A percentile compares a stretch with the other conserved stretches of the same genome.
phyloP scores from a whole-genome alignment of 2,329 filamentous ascomycete genomes.

The Knufia fluminis region DNA sequence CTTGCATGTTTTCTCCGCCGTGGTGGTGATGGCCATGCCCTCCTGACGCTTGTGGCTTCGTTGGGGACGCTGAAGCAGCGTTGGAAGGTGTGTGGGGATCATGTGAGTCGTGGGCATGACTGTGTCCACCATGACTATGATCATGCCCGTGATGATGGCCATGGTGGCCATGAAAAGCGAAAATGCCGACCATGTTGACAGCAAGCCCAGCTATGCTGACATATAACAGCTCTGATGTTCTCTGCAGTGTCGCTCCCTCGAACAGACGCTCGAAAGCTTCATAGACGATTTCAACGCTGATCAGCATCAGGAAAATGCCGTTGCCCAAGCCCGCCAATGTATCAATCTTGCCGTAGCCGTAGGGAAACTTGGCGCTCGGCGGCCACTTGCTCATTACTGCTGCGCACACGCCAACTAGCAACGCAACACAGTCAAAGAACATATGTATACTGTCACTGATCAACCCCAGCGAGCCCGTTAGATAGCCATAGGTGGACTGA shows the following conservation, averaged over 20 bases:
- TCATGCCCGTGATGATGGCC: constrained; percentile 41
- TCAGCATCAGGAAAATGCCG: constrained; percentile 89
- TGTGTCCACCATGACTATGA: constrained; percentile 52
- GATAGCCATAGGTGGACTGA: constrained; percentile 86
- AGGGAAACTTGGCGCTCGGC: constrained; percentile 77
- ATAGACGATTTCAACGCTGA: constrained; percentile 91
- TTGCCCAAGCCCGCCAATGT: constrained; percentile 94
- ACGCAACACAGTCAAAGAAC: constrained; percentile 95
- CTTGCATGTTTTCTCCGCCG: constrained; percentile 95
- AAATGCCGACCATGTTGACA: constrained; percentile 88
- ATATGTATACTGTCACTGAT: constrained; percentile 97
- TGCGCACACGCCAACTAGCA: constrained; percentile 81
- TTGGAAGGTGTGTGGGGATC: constrained; percentile 17
- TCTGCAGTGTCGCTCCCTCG: constrained; percentile 73
- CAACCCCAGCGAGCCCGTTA: constrained; percentile 88
- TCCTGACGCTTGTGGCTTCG: constrained; percentile 24
- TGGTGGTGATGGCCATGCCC: constrained; percentile 51
- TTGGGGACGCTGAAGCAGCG: constrained; percentile 23
- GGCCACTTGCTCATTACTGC: constrained; percentile 97
- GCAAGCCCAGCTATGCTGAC: constrained; percentile 78
- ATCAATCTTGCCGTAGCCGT: constrained; percentile 94
- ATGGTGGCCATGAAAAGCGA: constrained; percentile 66
- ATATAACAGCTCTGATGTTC: constrained; percentile 75
- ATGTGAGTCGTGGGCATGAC: constrained; percentile 33
- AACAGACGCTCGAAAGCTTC: constrained; percentile 83